Evolutionary conservation across 139 green algal genomes (phyloP), one percentile per base, ranked within the genome.

Genomic region (Microglena sp.): DNA sequence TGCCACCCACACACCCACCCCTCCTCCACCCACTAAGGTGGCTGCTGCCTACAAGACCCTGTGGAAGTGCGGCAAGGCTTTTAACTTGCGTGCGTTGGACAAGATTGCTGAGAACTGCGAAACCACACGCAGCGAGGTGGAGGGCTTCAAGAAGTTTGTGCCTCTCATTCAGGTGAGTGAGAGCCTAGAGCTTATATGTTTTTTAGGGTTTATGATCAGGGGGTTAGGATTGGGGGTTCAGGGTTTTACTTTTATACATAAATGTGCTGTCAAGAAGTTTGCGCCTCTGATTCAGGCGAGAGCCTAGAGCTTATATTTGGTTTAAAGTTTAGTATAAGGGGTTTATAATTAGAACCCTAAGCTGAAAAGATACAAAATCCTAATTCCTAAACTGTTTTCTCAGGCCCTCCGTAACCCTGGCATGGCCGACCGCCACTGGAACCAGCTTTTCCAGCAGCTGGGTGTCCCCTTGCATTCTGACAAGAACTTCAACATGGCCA

Each of bases 341-440:
- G n/a, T n/a, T n/a, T n/a, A n/a, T n/a, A n/a, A n/a, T n/a, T n/a
- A n/a, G n/a, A n/a, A n/a, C n/a, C n/a, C n/a, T n/a, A n/a, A n/a
- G n/a, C n/a, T n/a, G n/a, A n/a, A n/a, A n/a, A n/a, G n/a, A n/a
- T n/a, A n/a, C n/a, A n/a, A n/a, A n/a, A n/a, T n/a, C n/a, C n/a
- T n/a, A n/a, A n/a, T n/a, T n/a, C n/a, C n/a, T n/a, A n/a, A n/a
- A n/a, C n/a, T n/a, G n/a, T n/a, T n/a, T n/a, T 33, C n/a, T 29
- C 63, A 80, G 64, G 82, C 80, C 4, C 66, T 92, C 45, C 71
- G 84, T 31, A 87, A 84, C 59, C 77, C 86, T 8, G 86, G 86
- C 36, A 90, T 93, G 85, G 72, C 81, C 24, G 69, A 84, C 26
- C 80, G 86, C 36, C 86, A 93, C 64, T 93, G 86, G 86, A 78